Conservation (phyloP, 2,329 filamentous ascomycete species). For the Tympanopsis confertula region DNA sequence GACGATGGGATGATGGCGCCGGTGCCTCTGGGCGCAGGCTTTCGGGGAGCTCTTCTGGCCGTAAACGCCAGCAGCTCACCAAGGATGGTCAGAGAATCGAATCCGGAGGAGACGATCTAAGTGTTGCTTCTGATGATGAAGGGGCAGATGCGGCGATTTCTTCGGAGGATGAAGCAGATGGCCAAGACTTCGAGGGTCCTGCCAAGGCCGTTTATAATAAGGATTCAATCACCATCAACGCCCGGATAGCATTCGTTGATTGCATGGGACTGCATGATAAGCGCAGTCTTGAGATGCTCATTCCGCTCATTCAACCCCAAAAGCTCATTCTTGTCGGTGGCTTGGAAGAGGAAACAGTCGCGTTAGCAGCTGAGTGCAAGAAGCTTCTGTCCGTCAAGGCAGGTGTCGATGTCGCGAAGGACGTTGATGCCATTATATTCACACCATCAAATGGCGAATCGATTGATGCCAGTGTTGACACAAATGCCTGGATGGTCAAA, state of each 20-base stretch:
- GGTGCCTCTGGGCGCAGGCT: background rate
- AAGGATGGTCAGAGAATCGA: background rate
- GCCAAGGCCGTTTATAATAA: constrained; percentile 61
- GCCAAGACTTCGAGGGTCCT: constrained; percentile 45
- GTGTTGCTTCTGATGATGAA: background rate
- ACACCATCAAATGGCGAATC: constrained; percentile 63
- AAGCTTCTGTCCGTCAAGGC: constrained; percentile 42
- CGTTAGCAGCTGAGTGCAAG: constrained; percentile 70
- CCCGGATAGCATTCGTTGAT: constrained; percentile 78
- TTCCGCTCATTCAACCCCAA: constrained; percentile 83
- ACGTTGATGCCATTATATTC: constrained; percentile 59
- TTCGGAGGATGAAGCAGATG: constrained; percentile 38
- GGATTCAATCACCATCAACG: constrained; percentile 53
- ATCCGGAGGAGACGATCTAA: background rate
- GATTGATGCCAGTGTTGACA: constrained; percentile 89
- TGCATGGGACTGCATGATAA: constrained; percentile 89
- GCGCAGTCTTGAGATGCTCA: constrained; percentile 84
- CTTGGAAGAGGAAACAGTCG: constrained; percentile 63
- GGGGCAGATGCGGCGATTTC: background rate
- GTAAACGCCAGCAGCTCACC: background rate
- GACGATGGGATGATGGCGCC: constrained; percentile 76
- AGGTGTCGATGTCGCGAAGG: constrained; percentile 25
- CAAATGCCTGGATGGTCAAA: constrained; percentile 92
- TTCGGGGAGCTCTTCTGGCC: background rate
- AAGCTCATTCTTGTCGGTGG: constrained; percentile 91